Base-by-base conservation (phyloP, 108 stramenopile genomes). In the Stephanodiscus triporus region DNA sequence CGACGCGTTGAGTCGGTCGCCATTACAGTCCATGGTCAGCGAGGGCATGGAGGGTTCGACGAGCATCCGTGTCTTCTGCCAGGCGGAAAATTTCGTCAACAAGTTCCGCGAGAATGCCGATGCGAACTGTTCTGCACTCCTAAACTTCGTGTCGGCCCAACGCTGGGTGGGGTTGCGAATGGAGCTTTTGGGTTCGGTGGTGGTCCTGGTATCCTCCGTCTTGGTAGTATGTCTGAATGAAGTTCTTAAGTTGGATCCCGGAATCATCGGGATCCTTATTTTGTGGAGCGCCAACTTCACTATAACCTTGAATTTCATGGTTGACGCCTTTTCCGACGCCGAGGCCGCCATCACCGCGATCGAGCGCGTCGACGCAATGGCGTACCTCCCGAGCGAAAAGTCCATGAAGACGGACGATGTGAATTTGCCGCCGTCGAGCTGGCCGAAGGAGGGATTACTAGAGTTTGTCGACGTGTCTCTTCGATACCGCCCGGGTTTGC, bases 101-200 rank as follows among this genome's bases (percentile, higher is more conserved):
- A 63, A 68, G 10, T 95, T 92, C 57, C 78, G 75, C 16, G 22
- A n/a, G 1, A 64, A 78, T 10, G 68, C 76, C 17, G 85, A 95
- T 54, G 68, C 68, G 10, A 92, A 89, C 63, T 84, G 82, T 27
- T 79, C 85, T 6, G 86, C 90, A 29, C 75, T 92, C 76, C 59
- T 95, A 68, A 91, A 91, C 63, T 95, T 89, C 58, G 78, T 92
- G 36, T 80, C 94, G 32, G 89, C 87, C 26, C 94, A 91, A 23
- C 60, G 90, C 48, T 97, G 97, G 97, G 68, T 97, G n/a, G 90
- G 88, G 13, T 63, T 92, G 10, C 86, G 97, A 10, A 89, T 96
- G 34, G 92, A 97, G 68, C n/a, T 91, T 6, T 75, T 95, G 13
- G 95, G 94, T 11, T 74, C 88, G 19, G 48, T 73, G 9, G 60